Evolutionary conservation across 768 basidiomycete species (phyloP).

Genomic region (Hirschioporus abietinus): DNA sequence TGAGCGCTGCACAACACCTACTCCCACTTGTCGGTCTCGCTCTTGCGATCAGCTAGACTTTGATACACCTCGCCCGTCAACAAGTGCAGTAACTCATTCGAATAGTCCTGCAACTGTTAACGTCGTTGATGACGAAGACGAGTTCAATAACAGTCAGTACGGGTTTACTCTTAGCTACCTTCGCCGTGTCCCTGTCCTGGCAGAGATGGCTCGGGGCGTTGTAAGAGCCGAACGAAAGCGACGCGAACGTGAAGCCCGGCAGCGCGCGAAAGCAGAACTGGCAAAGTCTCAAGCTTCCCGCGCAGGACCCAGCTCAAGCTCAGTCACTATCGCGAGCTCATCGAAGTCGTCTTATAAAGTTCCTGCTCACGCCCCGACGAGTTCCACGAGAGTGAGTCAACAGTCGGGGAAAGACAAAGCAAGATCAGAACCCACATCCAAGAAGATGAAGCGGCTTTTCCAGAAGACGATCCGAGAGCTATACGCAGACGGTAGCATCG

Average conservation of each 20-base stretch:
- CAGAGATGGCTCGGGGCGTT: conserved; percentile 57
- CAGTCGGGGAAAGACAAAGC: not conserved
- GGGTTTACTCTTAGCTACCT: conserved; percentile 74
- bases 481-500: conserved; percentile 65
- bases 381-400: conserved; percentile 4
- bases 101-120: not conserved
- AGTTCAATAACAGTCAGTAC: conserved; percentile 14
- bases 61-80: not conserved
- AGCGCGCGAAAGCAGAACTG: conserved; percentile 31
- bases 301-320: not conserved
- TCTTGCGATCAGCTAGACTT: conserved; percentile 3
- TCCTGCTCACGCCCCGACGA: not conserved
- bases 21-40: not conserved
- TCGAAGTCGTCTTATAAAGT: not conserved
- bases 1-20: not conserved
- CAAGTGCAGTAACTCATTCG: not conserved
- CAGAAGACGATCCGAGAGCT: conserved; percentile 57
- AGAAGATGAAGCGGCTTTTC: conserved; percentile 66
- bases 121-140: conserved; percentile 4
- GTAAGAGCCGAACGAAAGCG: conserved; percentile 56
- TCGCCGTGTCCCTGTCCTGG: conserved; percentile 70
- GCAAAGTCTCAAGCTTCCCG: conserved; percentile 10
- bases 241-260: conserved; percentile 43
- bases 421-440: conserved; percentile 12
- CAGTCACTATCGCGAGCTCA: not conserved